Conservation (phyloP, 2,329 filamentous ascomycete genomes). For the Pseudogymnoascus sp. region DNA sequence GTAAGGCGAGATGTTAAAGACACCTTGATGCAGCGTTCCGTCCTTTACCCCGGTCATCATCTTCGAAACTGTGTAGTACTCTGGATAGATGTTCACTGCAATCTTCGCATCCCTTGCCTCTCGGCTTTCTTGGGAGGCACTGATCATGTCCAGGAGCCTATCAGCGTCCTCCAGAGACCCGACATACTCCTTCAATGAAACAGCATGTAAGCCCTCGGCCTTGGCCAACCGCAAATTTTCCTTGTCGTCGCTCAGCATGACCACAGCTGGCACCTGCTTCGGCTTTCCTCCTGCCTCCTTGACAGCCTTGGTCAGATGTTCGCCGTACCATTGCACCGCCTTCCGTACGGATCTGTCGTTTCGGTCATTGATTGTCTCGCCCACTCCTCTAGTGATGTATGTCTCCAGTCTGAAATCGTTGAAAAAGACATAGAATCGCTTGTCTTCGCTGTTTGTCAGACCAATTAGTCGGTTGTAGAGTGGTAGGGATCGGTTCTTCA, state of each 20-base stretch:
- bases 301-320: constrained; percentile 63
- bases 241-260: constrained; percentile 91
- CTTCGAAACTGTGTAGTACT: constrained; percentile 82
- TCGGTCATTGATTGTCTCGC: constrained; percentile 90
- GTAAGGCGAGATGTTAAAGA: constrained; percentile 94
- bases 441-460: constrained; percentile 90
- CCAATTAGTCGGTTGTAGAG: constrained; percentile 90
- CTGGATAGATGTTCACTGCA: constrained; percentile 69
- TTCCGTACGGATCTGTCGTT: constrained; percentile 87
- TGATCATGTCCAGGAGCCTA: constrained; percentile 86
- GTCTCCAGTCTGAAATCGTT: constrained; percentile 96
- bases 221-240: constrained; percentile 80
- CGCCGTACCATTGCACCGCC: constrained; percentile 83
- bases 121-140: constrained; percentile 63
- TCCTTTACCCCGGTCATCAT: constrained; percentile 91
- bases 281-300: constrained; percentile 44
- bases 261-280: constrained; percentile 62
- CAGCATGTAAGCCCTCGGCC: constrained; percentile 62
- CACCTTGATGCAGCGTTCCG: constrained; percentile 84
- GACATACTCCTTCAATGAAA: constrained; percentile 72
- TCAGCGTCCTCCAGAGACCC: constrained; percentile 75
- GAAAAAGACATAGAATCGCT: constrained; percentile 98
- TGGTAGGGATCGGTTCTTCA: constrained; percentile 86
- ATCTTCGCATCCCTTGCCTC: constrained; percentile 57
- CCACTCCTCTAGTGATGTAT: constrained; percentile 63